These are phyloP conservation scores for Fusarium xyrophilum DNA, from an alignment of 2,329 filamentous ascomycete genomes.

Conservation along the genomic window DNA sequence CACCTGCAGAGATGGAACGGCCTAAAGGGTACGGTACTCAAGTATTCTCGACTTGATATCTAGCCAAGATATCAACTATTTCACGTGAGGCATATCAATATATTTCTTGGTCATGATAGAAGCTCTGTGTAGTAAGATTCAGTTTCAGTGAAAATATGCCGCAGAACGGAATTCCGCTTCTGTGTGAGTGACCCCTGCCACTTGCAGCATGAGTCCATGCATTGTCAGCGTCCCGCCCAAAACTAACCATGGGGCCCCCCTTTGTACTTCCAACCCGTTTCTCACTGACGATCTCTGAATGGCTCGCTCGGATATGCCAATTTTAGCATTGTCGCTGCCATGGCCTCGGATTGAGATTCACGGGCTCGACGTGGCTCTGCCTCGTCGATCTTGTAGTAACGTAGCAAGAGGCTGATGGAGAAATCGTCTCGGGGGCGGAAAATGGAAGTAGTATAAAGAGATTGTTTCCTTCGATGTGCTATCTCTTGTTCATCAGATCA, in stretches of 20 bases:
- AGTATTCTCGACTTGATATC: no score
- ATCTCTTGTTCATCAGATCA: not conserved
- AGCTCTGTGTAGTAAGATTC: not conserved
- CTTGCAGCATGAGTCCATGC: not conserved
- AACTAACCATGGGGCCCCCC: not conserved
- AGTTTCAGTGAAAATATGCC: accelerated
- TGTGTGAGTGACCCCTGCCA: not conserved
- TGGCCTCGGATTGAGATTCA: not conserved
- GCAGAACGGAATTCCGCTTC: not conserved
- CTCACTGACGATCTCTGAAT: not conserved
- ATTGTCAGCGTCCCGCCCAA: not conserved
- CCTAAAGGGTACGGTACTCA: no score
- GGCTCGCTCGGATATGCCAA: not conserved
- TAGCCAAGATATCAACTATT: no score
- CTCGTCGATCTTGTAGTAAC: not conserved
- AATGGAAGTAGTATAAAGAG: not conserved
- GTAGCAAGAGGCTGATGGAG: not conserved
- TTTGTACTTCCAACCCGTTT: not conserved
- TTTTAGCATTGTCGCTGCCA: not conserved
- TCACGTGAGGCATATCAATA: accelerated
- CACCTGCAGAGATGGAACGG: not conserved
- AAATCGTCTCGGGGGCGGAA: no score
- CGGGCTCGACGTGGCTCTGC: not conserved
- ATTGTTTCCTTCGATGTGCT: accelerated
- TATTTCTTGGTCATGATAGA: accelerated